Percentiles rank a stretch among this genome's conserved stretches.
phyloP scores from a whole-genome alignment of 2,329 filamentous ascomycete species.

The Fusarium decemcellulare region DNA sequence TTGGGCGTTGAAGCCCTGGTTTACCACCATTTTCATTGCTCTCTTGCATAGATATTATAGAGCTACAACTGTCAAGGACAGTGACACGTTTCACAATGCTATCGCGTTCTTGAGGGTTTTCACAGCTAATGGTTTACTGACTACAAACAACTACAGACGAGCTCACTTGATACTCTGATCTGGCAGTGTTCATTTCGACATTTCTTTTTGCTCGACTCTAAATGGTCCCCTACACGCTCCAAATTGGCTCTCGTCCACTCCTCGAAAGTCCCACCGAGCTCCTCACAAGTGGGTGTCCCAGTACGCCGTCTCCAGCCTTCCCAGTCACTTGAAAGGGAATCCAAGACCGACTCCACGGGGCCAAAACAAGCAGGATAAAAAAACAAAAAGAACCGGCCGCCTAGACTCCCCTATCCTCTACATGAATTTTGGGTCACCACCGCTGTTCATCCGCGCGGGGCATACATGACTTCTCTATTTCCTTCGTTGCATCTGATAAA shows the following conservation, averaged over 20 bases:
- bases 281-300: constrained; percentile 42
- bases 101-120: background rate
- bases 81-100: constrained; percentile 14
- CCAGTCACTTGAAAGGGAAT: constrained; percentile 55
- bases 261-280: constrained; percentile 33
- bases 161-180: constrained; percentile 54
- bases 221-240: constrained; percentile 49
- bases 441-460: constrained; percentile 52
- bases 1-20: background rate
- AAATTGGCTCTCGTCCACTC: constrained; percentile 40
- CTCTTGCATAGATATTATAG: constrained; percentile 10
- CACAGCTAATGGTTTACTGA: constrained; percentile 38
- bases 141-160: constrained; percentile 41
- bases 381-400: constrained; percentile 50
- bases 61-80: constrained; percentile 2
- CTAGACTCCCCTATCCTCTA: constrained; percentile 58
- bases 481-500: constrained; percentile 51
- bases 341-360: constrained; percentile 44
- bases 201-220: constrained; percentile 42
- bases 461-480: constrained; percentile 61
- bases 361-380: constrained; percentile 40
- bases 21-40: background rate
- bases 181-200: constrained; percentile 38
- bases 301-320: constrained; percentile 42
- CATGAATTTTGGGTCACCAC: constrained; percentile 58